Base-by-base conservation (phyloP, 805 yeast species). In the Kluyveromyces lactis region DNA sequence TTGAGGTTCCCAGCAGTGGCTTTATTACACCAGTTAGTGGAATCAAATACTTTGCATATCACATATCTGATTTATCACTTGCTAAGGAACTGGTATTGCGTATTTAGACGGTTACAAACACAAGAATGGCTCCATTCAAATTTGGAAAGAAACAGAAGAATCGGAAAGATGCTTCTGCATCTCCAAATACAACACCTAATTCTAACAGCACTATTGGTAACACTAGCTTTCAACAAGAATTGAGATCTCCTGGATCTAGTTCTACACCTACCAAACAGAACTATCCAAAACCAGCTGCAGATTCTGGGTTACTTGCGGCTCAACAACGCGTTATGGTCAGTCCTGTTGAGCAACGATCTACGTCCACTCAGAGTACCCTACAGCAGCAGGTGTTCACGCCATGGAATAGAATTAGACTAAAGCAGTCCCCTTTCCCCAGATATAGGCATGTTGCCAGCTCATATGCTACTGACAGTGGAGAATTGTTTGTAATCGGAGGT, bases 401-500 rank as follows among this genome's bases (percentile, higher is more conserved):
- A 1, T 84, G 92, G 94, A 68, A 66, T 38, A 67, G 81, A 47
- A 71, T 73, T 46, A 79, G 77, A 52, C 62, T 84, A 12, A 66
- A 66, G 42, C 73, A 77, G 47, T 83, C 92, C 2, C 98, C 97
- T 1, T 87, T 90, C 55, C 97, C 99, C 3, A 75, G 98, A 32
- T 87, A 86, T 58, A 81, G 97, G 50, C 97, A 90, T 62, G 86
- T 94, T 1, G 81, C 92, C 0, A 84, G 95, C 2, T 66, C 81
- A 18, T 65, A 77, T 18, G 73, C 86, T 4, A 79, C 92, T 11
- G 87, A 86, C 23, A 80, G 80, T 40, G 86, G 86, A 39, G 92
- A 86, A 44, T 66, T 87, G 16, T 86, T 77, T 56, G 71, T 92
- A 17, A 89, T 92, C 86, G 98, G 99, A 31, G 99, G 99, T 7